Base-by-base conservation (phyloP, 1,139 yeast species). In the Yamadazyma atlantica region DNA sequence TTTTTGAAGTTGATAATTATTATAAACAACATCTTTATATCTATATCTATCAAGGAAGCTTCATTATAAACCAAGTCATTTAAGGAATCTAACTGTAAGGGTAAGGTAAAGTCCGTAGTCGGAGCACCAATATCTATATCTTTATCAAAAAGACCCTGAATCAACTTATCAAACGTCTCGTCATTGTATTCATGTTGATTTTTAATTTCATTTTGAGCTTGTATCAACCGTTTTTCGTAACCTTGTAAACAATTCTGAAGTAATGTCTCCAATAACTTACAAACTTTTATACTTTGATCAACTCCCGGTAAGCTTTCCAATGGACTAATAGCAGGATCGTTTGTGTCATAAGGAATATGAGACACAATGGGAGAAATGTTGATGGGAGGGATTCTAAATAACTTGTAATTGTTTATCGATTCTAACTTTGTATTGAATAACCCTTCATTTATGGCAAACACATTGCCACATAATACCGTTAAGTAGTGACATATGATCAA, bases 381-480 rank as follows among this genome's bases (percentile, higher is more conserved):
- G 4, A 69, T 51, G 2, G 60, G 55, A 1, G 61, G 27, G 0
- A 53, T 38, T 39, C 67, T 72, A 45, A 66, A 64, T 26, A 65
- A 51, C 38, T 64, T 66, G 43, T 69, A 75, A 34, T 64, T 64
- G 27, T 69, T 58, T 29, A 79, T 51, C 3, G 66, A 51, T 23
- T 64, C 73, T n/a, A 78, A 53, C 34, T 75, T 58, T 21, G 66
- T 59, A 41, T 57, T 64, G 40, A 77, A 64, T 2, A 66, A 63
- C n/a, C 49, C 50, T 28, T 78, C 83, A 44, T 71, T 73, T 33
- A 78, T 69, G 34, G 78, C 69, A 51, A 78, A 69, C 2, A 72
- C 46, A 21, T 65, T 64, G 0, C 82, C 80, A 1, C 66, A 47
- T 18, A 77, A 48, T 6, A 73, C 51, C 1, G 64, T 56, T 26